phyloP scores from a whole-genome alignment of 495 filamentous ascomycete genomes.

The Aspergillus wentii region DNA sequence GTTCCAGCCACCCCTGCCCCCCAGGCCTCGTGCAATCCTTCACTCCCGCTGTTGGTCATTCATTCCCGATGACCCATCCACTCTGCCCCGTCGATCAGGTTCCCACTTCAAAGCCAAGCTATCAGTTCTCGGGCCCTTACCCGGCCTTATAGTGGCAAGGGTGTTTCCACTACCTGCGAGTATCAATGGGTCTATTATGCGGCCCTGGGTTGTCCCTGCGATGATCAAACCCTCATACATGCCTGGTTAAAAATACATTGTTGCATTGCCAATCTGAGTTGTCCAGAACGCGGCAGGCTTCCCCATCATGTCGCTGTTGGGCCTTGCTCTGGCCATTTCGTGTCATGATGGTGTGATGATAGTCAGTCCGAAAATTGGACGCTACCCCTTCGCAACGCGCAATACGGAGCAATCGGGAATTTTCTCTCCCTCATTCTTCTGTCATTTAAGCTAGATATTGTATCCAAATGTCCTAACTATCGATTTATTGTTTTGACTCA shows the following conservation, averaged over 20 bases:
- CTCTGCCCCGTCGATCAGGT: slow-evolving; percentile 9
- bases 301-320: background rate
- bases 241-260: no score
- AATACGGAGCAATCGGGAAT: slow-evolving; percentile 4
- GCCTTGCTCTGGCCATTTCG: slow-evolving; percentile 3
- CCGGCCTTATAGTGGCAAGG: slow-evolving; percentile 10
- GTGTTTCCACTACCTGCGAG: background rate
- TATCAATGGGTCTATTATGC: slow-evolving; percentile 3
- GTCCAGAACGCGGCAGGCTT: no score
- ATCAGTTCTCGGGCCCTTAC: slow-evolving; percentile 6
- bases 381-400: slow-evolving; percentile 7
- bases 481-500: background rate
- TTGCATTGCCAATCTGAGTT: no score
- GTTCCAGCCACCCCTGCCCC: background rate
- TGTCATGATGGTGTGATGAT: slow-evolving; percentile 9
- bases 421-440: slow-evolving; percentile 1
- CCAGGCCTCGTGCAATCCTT: slow-evolving; percentile 1
- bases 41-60: slow-evolving; percentile 3
- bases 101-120: slow-evolving; percentile 9
- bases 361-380: slow-evolving; percentile 4
- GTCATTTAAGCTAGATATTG: slow-evolving; percentile 8
- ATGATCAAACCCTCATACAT: background rate
- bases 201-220: slow-evolving; percentile 1
- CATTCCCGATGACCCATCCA: slow-evolving; percentile 5
- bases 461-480: slow-evolving; percentile 1